Conservation (phyloP, 2,329 filamentous ascomycete genomes). For the Phoma sp. region DNA sequence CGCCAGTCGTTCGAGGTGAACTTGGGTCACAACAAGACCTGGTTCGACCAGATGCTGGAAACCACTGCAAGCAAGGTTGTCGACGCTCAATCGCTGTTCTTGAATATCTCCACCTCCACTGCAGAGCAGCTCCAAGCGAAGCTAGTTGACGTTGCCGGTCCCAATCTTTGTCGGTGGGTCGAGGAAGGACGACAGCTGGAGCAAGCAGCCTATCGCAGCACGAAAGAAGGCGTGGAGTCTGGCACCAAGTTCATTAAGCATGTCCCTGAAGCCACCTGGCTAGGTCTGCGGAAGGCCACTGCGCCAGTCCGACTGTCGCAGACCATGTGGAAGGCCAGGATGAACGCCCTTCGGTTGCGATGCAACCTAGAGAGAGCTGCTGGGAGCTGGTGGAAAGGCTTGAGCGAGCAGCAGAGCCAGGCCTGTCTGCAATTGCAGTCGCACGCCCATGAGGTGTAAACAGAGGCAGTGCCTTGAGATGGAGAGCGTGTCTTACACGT, state of each 20-base stretch:
- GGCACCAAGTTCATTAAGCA: constrained; percentile 19
- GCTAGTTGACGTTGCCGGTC: background rate
- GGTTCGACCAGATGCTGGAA: constrained; percentile 30
- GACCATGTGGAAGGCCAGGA: constrained; percentile 36
- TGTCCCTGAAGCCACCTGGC: constrained; percentile 32
- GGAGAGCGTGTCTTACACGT: background rate
- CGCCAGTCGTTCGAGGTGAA: constrained; percentile 42
- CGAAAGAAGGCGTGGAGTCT: constrained; percentile 19
- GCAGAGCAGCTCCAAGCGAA: constrained; percentile 18
- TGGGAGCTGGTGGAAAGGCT: constrained; percentile 21
- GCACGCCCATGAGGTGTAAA: background rate
- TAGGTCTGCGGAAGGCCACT: constrained; percentile 28
- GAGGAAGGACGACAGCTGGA: constrained; percentile 9
- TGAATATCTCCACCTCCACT: constrained; percentile 29
- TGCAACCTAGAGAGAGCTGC: constrained; percentile 33
- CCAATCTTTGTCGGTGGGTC: background rate
- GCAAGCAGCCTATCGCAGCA: constrained; percentile 1
- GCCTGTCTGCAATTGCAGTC: constrained; percentile 20
- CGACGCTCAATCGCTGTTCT: constrained; percentile 28
- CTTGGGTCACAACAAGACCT: constrained; percentile 42
- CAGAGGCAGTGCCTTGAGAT: background rate
- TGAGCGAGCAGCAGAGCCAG: constrained; percentile 27
- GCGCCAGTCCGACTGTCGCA: constrained; percentile 37
- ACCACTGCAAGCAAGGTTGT: constrained; percentile 26
- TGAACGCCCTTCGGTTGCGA: constrained; percentile 39